Percentiles rank a stretch among this genome's conserved stretches.
These are phyloP conservation scores for Trypanosoma scelopori DNA, from an alignment of 208 protist genomes.

Conservation along the genomic window DNA sequence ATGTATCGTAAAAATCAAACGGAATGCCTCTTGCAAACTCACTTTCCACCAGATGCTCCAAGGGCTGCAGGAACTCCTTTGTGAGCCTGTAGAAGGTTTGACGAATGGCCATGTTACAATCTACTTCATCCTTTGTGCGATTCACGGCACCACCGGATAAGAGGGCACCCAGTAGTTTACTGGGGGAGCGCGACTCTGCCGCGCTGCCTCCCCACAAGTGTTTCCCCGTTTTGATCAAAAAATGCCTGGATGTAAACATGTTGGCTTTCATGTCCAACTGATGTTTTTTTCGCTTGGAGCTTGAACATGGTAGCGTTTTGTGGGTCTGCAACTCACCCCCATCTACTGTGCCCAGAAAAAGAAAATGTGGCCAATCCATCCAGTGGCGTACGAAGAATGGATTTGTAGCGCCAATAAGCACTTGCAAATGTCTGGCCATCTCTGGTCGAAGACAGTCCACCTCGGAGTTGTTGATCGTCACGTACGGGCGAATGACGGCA, in stretches of 20 bases:
- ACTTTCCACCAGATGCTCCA: slow-evolving; percentile 10
- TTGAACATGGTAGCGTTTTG: slow-evolving; percentile 19
- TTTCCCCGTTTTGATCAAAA: slow-evolving; percentile 25
- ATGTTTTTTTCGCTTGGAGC: slow-evolving; percentile 13
- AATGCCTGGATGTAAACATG: slow-evolving; percentile 32
- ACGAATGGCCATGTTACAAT: slow-evolving; percentile 1
- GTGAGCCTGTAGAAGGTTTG: slow-evolving; percentile 20
- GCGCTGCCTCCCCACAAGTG: slow-evolving; percentile 6
- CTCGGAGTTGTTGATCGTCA: slow-evolving; percentile 35
- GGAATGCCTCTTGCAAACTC: slow-evolving; percentile 15
- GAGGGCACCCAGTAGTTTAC: neutral
- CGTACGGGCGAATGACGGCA: slow-evolving; percentile 30
- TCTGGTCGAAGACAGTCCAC: slow-evolving; percentile 14
- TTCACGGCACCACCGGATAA: neutral
- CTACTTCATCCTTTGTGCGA: neutral
- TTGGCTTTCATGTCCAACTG: slow-evolving; percentile 27
- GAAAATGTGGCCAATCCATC: slow-evolving; percentile 28
- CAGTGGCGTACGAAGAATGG: slow-evolving; percentile 32
- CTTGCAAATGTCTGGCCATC: neutral
- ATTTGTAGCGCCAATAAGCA: slow-evolving; percentile 27
- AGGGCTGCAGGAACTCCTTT: slow-evolving; percentile 16
- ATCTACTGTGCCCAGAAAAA: slow-evolving; percentile 12
- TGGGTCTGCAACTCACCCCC: slow-evolving; percentile 14
- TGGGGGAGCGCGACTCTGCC: neutral
- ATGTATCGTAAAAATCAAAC: slow-evolving; percentile 12